These are phyloP conservation scores for Colletotrichum musicola DNA, from an alignment of 2,329 filamentous ascomycete genomes.

Conservation along the genomic window DNA sequence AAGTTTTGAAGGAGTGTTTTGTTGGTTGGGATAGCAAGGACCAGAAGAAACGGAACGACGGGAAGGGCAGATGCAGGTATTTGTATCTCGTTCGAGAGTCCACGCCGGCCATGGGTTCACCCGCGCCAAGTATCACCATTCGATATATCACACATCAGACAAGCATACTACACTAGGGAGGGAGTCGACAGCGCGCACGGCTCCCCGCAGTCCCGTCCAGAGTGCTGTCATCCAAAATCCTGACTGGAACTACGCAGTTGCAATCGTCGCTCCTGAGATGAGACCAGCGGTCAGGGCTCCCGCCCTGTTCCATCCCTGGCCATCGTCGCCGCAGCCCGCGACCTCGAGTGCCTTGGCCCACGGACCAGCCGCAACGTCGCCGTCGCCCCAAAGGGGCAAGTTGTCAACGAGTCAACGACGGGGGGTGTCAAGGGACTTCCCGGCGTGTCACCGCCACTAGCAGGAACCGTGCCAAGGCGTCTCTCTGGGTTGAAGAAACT, in stretches of 20 bases:
- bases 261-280: constrained; percentile 17
- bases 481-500: background rate
- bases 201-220: constrained; percentile 6
- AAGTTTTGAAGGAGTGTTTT: constrained; percentile 36
- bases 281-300: constrained; percentile 31
- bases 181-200: constrained; percentile 16
- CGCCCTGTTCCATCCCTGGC: constrained; percentile 31
- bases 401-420: constrained; percentile 14
- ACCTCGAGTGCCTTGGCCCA: constrained; percentile 8
- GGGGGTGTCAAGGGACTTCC: constrained; percentile 20
- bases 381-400: background rate
- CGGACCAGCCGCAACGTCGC: constrained; percentile 1
- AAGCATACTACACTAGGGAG: constrained; percentile 3
- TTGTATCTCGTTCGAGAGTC: constrained; percentile 42
- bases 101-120: constrained; percentile 1
- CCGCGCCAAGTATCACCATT: constrained; percentile 35
- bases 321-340: constrained; percentile 19
- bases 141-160: constrained; percentile 31
- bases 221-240: constrained; percentile 32
- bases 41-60: constrained; percentile 35
- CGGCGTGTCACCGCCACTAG: constrained; percentile 24
- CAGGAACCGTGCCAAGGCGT: constrained; percentile 27
- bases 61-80: constrained; percentile 40
- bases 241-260: constrained; percentile 19
- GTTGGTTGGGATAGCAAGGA: constrained; percentile 11